Conservation (phyloP, 2,329 filamentous ascomycete species). For the Lasiodiplodia hormozganensis region DNA sequence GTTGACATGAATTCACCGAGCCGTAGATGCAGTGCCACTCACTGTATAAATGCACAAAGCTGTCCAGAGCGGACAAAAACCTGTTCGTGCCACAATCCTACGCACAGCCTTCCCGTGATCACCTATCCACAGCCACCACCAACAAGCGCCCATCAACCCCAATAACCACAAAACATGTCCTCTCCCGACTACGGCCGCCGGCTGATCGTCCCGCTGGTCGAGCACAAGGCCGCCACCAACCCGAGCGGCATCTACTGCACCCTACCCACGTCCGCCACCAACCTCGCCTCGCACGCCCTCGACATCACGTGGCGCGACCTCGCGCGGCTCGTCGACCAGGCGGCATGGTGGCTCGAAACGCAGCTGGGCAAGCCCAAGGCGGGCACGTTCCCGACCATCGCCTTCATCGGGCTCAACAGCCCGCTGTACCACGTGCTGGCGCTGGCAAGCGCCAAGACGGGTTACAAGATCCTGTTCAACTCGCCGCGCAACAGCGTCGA, state of each 20-base stretch:
- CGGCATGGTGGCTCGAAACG: background rate
- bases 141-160: too few species aligned
- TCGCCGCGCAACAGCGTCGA: conserved; percentile 34
- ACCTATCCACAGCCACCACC: background rate
- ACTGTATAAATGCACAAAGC: too few species aligned
- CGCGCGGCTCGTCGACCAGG: background rate
- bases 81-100: too few species aligned
- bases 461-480: conserved; percentile 36
- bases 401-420: conserved; percentile 1
- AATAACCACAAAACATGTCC: background rate
- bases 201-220: conserved; percentile 2
- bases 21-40: background rate
- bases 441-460: conserved; percentile 35
- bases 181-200: background rate
- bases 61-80: too few species aligned
- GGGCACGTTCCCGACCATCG: background rate
- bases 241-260: conserved; percentile 1
- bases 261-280: background rate
- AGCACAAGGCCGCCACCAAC: background rate
- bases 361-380: background rate
- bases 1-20: background rate
- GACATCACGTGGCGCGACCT: background rate
- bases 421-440: conserved; percentile 27
- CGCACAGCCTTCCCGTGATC: too few species aligned
- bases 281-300: background rate